A percentile compares a stretch with the other conserved stretches of the same genome.
Conservation (phyloP, 2,329 filamentous ascomycete species). For the Tolypocladium amazonense region DNA sequence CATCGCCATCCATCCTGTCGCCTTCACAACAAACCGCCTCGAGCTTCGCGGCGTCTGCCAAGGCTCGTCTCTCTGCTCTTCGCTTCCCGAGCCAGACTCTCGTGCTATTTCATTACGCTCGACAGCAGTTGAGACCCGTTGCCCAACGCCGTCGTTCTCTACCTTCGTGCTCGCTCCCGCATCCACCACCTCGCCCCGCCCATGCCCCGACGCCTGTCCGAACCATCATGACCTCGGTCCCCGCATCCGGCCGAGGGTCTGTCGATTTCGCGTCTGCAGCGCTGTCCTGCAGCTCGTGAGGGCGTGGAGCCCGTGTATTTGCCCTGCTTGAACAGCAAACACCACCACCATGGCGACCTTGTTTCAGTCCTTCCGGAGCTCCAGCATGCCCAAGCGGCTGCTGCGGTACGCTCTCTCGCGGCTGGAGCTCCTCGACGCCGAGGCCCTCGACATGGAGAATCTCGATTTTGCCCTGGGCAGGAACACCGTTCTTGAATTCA, state of each 20-base stretch:
- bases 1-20: neutral
- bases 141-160: neutral
- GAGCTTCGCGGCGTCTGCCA: neutral
- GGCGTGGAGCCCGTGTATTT: neutral
- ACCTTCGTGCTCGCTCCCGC: neutral
- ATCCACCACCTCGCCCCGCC: neutral
- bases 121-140: neutral
- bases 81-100: neutral
- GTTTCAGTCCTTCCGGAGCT: constrained; percentile 52
- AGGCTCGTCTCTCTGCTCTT: neutral
- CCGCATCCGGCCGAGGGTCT: constrained; percentile 23
- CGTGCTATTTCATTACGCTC: neutral
- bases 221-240: constrained; percentile 9
- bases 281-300: constrained; percentile 4
- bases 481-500: constrained; percentile 73
- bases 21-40: neutral
- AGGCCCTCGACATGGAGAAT: constrained; percentile 76
- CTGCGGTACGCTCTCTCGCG: constrained; percentile 76
- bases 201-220: neutral
- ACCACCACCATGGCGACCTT: constrained; percentile 56
- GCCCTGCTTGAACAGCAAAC: neutral
- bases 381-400: constrained; percentile 80
- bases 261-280: constrained; percentile 19
- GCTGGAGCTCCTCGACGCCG: constrained; percentile 78
- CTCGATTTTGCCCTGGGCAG: constrained; percentile 75